phyloP scores from a whole-genome alignment of 352 stramenopile genomes.

The Globisporangium parvum region DNA sequence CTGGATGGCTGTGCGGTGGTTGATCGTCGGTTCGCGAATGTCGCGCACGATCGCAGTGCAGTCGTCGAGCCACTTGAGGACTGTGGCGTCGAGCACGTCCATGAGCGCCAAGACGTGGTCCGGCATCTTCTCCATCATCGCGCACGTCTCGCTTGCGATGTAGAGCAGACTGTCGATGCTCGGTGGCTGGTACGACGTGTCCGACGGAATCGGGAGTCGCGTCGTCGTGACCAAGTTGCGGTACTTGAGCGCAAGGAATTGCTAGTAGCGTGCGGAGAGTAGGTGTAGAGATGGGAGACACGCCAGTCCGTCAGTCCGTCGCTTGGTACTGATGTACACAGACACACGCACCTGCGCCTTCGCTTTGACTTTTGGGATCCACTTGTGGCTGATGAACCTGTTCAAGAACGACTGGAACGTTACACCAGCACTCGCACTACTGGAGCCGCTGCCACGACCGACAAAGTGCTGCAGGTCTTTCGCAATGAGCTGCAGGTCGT shows the following conservation, averaged over 20 bases:
- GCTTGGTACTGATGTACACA: no score
- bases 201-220: constrained; percentile 50
- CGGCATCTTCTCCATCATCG: constrained; percentile 72
- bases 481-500: constrained; percentile 56
- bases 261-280: constrained; percentile 11
- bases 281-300: no score
- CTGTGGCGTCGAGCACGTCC: constrained; percentile 51
- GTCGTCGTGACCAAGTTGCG: constrained; percentile 34
- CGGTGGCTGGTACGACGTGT: constrained; percentile 70
- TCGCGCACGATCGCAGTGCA: constrained; percentile 64
- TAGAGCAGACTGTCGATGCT: constrained; percentile 75
- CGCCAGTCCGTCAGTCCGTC: no score
- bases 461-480: constrained; percentile 57
- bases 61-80: constrained; percentile 69
- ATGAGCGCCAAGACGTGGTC: constrained; percentile 53
- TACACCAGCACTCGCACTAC: constrained; percentile 17
- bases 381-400: constrained; percentile 63
- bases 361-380: constrained; percentile 67
- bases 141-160: constrained; percentile 51
- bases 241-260: constrained; percentile 56
- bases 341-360: constrained; percentile 47
- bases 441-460: background rate
- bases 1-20: constrained; percentile 54
- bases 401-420: constrained; percentile 52
- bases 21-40: constrained; percentile 70